Percentiles rank a stretch among this genome's conserved stretches.
Evolutionary conservation across 768 basidiomycete genomes (phyloP).

Genomic region (Leccinum uliginosum): DNA sequence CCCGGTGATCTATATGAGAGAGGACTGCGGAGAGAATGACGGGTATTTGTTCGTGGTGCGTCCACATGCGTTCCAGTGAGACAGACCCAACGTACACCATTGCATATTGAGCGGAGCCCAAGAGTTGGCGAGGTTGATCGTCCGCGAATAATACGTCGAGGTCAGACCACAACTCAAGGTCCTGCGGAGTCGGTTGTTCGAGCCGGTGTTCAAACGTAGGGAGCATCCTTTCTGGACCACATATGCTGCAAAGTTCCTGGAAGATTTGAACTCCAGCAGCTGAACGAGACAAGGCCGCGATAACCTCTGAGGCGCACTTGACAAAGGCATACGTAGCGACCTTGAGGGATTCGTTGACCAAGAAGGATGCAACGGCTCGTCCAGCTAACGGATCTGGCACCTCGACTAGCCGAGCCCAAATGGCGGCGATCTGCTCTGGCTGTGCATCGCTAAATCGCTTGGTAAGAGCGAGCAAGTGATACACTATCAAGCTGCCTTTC

Average conservation of each 20-base stretch:
- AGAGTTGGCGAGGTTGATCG: slow-evolving; percentile 60
- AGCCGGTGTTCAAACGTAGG: slow-evolving; percentile 71
- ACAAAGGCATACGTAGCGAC: slow-evolving; percentile 78
- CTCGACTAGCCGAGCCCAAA: slow-evolving; percentile 79
- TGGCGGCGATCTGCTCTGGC: slow-evolving; percentile 71
- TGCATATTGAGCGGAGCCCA: slow-evolving; percentile 86
- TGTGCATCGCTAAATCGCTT: slow-evolving; percentile 68
- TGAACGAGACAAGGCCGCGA: slow-evolving; percentile 81
- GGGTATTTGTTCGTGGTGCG: slow-evolving; percentile 63
- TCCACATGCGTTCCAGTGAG: slow-evolving; percentile 73
- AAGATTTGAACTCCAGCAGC: slow-evolving; percentile 68
- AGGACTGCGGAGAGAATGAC: slow-evolving; percentile 75
- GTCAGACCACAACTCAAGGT: slow-evolving; percentile 75
- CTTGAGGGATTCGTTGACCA: slow-evolving; percentile 84
- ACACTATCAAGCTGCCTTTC: slow-evolving; percentile 62
- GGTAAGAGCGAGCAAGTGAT: slow-evolving; percentile 81
- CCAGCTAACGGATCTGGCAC: slow-evolving; percentile 68
- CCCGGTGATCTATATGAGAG: slow-evolving; percentile 77
- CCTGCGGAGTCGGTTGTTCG: slow-evolving; percentile 53
- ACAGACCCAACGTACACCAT: slow-evolving; percentile 80
- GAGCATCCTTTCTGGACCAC: slow-evolving; percentile 83
- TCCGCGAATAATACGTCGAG: slow-evolving; percentile 68
- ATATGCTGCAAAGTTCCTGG: slow-evolving; percentile 78
- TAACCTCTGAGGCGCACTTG: slow-evolving; percentile 71
- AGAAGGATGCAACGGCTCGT: slow-evolving; percentile 73